Evolutionary conservation across 352 stramenopile species (phyloP).

Genomic region (Elongisporangium senticosum): DNA sequence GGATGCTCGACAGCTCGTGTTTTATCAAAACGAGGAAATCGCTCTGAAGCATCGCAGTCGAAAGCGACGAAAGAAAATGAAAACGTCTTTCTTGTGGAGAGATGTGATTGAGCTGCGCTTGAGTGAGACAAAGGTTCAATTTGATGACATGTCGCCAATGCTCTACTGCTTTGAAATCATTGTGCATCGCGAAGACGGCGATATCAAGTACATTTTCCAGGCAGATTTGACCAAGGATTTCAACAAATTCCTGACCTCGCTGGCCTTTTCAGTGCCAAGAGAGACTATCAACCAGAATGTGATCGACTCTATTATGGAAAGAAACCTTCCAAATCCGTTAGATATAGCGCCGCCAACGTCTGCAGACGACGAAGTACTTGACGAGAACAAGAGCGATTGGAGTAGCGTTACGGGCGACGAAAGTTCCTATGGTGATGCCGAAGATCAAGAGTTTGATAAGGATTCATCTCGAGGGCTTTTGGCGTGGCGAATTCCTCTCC

Average conservation of each 20-base stretch:
- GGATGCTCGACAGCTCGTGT: conserved; percentile 62
- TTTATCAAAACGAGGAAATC: conserved; percentile 78
- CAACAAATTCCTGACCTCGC: conserved; percentile 61
- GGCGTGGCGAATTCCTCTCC: conserved; percentile 58
- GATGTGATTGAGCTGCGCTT: conserved; percentile 57
- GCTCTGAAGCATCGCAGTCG: conserved; percentile 75
- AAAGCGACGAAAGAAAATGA: conserved; percentile 69
- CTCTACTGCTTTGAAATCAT: conserved; percentile 79
- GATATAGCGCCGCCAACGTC: conserved; percentile 19
- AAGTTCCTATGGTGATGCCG: conserved; percentile 67
- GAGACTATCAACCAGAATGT: conserved; percentile 64
- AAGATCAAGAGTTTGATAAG: conserved; percentile 77
- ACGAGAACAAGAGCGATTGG: conserved; percentile 76
- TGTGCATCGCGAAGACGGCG: conserved; percentile 41
- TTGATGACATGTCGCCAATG: conserved; percentile 74
- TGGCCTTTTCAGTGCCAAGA: conserved; percentile 64
- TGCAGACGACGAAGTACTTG: conserved; percentile 33
- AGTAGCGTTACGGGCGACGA: conserved; percentile 83
- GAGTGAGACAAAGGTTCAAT: conserved; percentile 72
- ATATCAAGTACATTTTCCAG: conserved; percentile 81
- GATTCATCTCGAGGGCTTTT: conserved; percentile 17
- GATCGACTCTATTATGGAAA: conserved; percentile 51
- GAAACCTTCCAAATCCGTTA: conserved; percentile 52
- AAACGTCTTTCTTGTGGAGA: conserved; percentile 67
- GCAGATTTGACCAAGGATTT: conserved; percentile 68